Evolutionary conservation across 768 basidiomycete species (phyloP).

Genomic region (Suillus plorans): DNA sequence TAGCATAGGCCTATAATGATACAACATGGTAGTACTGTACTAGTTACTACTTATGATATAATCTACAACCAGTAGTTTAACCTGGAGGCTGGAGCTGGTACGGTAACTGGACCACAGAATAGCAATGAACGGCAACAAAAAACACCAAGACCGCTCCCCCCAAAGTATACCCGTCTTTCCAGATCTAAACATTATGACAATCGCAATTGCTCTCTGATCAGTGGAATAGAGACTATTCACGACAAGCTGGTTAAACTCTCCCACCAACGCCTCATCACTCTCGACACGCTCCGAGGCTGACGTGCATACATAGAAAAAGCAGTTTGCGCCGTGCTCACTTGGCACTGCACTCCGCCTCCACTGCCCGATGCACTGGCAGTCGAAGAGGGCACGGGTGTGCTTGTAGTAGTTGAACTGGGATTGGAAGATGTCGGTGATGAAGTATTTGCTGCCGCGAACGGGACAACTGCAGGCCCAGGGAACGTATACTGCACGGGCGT

Average conservation of each 20-base stretch:
- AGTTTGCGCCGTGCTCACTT: constrained; percentile 18
- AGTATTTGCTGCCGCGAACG: constrained; percentile 30
- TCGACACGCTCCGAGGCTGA: constrained; percentile 28
- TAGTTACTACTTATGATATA: neutral
- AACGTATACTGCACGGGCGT: constrained; percentile 42
- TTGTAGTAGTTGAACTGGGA: constrained; percentile 14
- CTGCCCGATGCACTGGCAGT: constrained; percentile 8
- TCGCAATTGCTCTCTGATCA: neutral
- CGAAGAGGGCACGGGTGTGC: constrained; percentile 3
- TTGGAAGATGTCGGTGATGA: constrained; percentile 14
- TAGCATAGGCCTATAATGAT: too few species aligned
- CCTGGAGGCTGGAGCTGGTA: neutral
- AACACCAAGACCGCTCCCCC: neutral
- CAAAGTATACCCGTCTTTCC: neutral
- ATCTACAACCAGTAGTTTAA: neutral
- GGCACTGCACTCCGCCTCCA: constrained; percentile 17
- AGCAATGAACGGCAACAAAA: neutral
- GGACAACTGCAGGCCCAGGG: constrained; percentile 52
- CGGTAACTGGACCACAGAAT: neutral
- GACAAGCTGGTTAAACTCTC: neutral
- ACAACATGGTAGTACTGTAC: too few species aligned
- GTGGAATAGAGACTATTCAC: neutral
- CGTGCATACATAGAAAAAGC: constrained; percentile 6
- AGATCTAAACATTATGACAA: neutral
- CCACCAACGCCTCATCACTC: constrained; percentile 28